Evolutionary conservation across 768 basidiomycete genomes (phyloP), one percentile per base, ranked within the genome.

Genomic region (Lanmaoa pseudosensibilis): DNA sequence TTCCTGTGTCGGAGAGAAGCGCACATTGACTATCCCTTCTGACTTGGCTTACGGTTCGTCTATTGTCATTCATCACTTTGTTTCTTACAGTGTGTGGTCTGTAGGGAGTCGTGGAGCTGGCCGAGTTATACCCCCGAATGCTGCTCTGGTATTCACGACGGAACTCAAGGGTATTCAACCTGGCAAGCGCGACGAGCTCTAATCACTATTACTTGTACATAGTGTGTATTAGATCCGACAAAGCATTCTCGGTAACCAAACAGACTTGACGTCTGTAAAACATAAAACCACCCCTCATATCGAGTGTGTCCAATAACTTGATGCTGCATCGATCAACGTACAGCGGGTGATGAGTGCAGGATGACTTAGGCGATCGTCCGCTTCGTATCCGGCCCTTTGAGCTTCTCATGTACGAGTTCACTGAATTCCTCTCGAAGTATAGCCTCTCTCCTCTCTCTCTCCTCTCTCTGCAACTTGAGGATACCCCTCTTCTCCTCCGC

Each of bases 401-500:
- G 74, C 65, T 82, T 85, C 46, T 94, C 91, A 16, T 76, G 75
- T 8, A 94, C 86, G 50, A 96, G 80, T 73, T 92, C 90, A 57
- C 81, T 87, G 70, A 96, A 96, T 72, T 95, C 93, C 64, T 92
- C 90, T 54, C 94, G 80, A 60, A 98, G 78, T 64, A 94, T 87
- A 7, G 87, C 78, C 75, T 99, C 97, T 65, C 93, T 83, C 75
- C 95, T 85, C 73, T 88, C 86, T 72, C 90, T 84, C 76, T 99
- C 97, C 72, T 98, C 96, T 69, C 79, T 89, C 75, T 98, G 96
- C 72, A 98, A 67, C 75, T 97, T 96, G 69, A 98, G 70, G 56
- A 98, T 95, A 36, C 93, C 92, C 34, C 97, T 77, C 80, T 98
- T 98, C 81, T 99, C 97, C 75, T 98, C 97, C 2, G 96, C 94